A percentile compares a stretch with the other conserved stretches of the same genome.
These are phyloP conservation scores for Neurospora tetraspora DNA, from an alignment of 495 filamentous ascomycete species.

Conservation along the genomic window DNA sequence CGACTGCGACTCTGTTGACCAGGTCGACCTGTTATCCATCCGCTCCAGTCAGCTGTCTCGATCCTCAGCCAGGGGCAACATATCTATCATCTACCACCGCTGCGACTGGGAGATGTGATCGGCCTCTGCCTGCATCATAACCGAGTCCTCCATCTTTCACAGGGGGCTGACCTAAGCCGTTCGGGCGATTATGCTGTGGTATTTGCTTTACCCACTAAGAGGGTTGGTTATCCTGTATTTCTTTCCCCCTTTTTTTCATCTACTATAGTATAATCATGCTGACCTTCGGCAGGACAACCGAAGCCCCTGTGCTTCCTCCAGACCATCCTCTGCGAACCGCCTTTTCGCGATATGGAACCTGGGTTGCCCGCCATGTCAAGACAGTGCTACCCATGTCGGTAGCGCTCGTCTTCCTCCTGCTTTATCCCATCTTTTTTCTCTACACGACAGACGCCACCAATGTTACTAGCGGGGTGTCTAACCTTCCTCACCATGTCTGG, in stretches of 20 bases:
- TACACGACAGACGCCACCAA: conserved; percentile 52
- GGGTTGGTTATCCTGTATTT: conserved; percentile 35
- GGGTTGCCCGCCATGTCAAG: conserved; percentile 56
- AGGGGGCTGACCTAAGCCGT: neutral
- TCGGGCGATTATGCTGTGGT: conserved; percentile 42
- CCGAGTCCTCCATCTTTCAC: neutral
- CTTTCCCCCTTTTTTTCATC: neutral
- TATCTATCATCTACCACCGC: neutral
- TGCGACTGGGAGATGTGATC: neutral
- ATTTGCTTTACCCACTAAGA: conserved; percentile 53
- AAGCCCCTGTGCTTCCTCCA: conserved; percentile 49
- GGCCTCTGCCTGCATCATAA: neutral
- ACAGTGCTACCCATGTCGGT: conserved; percentile 53
- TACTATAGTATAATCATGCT: neutral
- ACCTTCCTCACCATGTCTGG: conserved; percentile 67
- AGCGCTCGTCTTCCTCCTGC: conserved; percentile 49
- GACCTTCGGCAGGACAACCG: conserved; percentile 40
- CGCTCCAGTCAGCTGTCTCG: neutral
- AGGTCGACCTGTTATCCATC: neutral
- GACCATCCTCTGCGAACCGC: conserved; percentile 48
- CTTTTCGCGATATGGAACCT: conserved; percentile 54
- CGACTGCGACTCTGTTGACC: neutral
- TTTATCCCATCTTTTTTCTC: conserved; percentile 59
- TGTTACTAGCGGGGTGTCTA: conserved; percentile 47
- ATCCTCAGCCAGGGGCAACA: neutral